phyloP scores from a whole-genome alignment of 164 flowering plant genomes.

The Liriodendron chinense region DNA sequence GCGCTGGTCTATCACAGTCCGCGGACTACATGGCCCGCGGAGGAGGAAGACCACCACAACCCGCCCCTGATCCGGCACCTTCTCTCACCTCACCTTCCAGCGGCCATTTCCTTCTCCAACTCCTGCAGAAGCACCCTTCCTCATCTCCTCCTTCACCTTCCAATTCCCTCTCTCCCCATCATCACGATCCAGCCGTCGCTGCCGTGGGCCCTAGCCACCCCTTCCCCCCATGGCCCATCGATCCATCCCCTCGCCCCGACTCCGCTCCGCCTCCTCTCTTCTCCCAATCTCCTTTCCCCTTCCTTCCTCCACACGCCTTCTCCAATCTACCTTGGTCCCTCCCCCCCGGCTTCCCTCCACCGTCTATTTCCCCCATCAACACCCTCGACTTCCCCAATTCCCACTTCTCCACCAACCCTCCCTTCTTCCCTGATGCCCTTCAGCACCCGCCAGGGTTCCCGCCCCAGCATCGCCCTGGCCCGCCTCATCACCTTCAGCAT shows the following conservation, averaged over 20 bases:
- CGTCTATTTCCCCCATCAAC: conserved; percentile 25
- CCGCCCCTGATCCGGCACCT: not conserved
- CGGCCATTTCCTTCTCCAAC: conserved; percentile 77
- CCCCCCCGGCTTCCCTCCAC: conserved; percentile 21
- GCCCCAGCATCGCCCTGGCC: conserved; percentile 27
- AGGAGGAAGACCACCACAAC: not conserved
- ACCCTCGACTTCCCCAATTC: conserved; percentile 20
- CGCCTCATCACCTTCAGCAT: conserved; percentile 2
- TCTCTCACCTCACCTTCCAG: conserved; percentile 23
- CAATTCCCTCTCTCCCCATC: conserved; percentile 2
- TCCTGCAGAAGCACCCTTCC: conserved; percentile 40
- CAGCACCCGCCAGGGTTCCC: conserved; percentile 4
- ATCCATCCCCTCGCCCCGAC: conserved; percentile 11
- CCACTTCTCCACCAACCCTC: not conserved
- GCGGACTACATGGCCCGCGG: not conserved
- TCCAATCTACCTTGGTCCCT: conserved; percentile 23
- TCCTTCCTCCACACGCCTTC: conserved; percentile 1
- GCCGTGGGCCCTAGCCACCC: conserved; percentile 62
- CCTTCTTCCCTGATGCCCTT: conserved; percentile 18
- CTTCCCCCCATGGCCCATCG: conserved; percentile 27
- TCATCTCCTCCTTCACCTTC: not conserved
- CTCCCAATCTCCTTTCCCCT: conserved; percentile 9
- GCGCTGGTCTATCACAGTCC: not conserved
- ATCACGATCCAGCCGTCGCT: conserved; percentile 78
- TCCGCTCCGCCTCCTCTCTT: not conserved